Conservation (phyloP, 75 land plant species). For the Pinus taeda region DNA sequence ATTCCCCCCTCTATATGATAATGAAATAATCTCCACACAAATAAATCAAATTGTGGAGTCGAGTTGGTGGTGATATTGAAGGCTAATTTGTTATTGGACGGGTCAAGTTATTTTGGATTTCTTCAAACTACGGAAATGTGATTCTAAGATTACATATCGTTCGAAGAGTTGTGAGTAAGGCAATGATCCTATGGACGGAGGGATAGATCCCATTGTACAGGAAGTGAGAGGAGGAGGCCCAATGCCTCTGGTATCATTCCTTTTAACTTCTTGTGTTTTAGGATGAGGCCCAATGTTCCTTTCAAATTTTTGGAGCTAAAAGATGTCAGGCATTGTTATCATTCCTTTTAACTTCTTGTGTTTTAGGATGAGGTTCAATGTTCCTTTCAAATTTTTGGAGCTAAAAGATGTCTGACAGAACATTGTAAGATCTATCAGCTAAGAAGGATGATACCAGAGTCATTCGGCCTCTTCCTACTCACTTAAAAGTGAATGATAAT, state of each 20-base stretch:
- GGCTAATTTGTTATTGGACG: not conserved
- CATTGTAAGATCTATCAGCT: too few species aligned
- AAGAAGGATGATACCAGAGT: too few species aligned
- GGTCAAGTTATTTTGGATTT: not conserved
- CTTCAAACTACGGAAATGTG: not conserved
- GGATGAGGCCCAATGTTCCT: not conserved
- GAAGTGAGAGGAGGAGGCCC: not conserved
- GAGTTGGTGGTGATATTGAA: not conserved
- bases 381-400: too few species aligned
- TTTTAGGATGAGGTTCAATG: too few species aligned
- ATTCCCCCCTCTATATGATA: not conserved
- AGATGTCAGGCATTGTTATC: too few species aligned
- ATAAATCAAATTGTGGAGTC: not conserved
- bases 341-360: too few species aligned
- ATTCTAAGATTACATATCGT: not conserved
- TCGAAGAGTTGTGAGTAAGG: not conserved
- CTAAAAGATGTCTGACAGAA: too few species aligned
- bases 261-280: not conserved
- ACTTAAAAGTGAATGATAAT: too few species aligned
- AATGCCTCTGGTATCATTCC: constrained; percentile 12
- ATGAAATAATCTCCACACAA: not conserved
- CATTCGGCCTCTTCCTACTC: too few species aligned
- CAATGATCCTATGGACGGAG: constrained; percentile 10
- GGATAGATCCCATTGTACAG: constrained; percentile 7
- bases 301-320: not conserved